Conservation (phyloP, 768 basidiomycete genomes). For the Trichaptum fuscoviolaceum region DNA sequence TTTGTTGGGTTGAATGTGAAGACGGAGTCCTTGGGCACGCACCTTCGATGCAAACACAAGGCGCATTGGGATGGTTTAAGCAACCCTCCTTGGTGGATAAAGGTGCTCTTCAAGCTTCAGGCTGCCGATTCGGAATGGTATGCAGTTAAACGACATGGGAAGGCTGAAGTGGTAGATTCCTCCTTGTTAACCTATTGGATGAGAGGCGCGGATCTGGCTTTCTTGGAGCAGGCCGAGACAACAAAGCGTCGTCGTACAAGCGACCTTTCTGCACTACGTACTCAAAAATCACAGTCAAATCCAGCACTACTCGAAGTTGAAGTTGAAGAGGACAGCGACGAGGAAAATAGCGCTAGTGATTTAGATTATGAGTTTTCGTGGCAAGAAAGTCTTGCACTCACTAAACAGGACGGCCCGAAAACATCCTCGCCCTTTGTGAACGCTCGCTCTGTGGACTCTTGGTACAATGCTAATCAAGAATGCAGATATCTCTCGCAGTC, state of each 20-base stretch:
- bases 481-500: not conserved
- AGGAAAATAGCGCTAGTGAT: not conserved
- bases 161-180: conserved; percentile 15
- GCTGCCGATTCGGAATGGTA: conserved; percentile 27
- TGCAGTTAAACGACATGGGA: conserved; percentile 23
- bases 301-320: too few species aligned
- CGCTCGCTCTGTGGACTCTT: not conserved
- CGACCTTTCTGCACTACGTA: too few species aligned
- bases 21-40: too few species aligned
- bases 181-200: conserved; percentile 50
- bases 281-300: too few species aligned
- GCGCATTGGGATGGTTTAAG: conserved; percentile 33
- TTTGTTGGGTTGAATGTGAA: conserved; percentile 29
- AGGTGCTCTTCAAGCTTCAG: conserved; percentile 13
- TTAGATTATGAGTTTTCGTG: not conserved
- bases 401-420: not conserved
- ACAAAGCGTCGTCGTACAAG: too few species aligned
- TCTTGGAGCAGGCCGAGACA: conserved; percentile 30
- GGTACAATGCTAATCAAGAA: not conserved
- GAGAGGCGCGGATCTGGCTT: conserved; percentile 40
- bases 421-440: too few species aligned
- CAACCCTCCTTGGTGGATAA: conserved; percentile 46
- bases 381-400: not conserved
- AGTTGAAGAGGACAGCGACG: conserved; percentile 8
- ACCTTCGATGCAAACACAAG: too few species aligned